These are phyloP conservation scores for Hypoxylon sp. DNA, from an alignment of 2,329 filamentous ascomycete genomes.

Conservation along the genomic window DNA sequence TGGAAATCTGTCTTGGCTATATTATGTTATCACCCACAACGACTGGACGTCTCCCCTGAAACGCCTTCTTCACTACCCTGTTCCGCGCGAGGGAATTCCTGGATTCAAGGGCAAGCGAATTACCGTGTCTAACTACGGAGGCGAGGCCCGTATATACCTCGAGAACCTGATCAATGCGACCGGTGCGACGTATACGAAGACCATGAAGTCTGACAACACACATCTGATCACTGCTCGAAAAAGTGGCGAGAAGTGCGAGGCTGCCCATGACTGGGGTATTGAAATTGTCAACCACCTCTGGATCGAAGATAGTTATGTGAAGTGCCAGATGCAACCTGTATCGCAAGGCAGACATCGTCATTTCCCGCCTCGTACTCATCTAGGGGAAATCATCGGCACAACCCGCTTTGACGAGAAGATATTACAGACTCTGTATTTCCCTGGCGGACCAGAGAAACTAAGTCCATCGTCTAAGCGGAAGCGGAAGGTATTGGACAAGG, in stretches of 20 bases:
- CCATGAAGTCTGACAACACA: constrained; percentile 94
- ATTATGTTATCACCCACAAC: constrained; percentile 89
- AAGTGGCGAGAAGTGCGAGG: constrained; percentile 92
- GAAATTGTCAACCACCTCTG: constrained; percentile 94
- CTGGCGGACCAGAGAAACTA: constrained; percentile 69
- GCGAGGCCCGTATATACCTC: constrained; percentile 91
- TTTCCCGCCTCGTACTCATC: constrained; percentile 90
- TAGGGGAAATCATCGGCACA: constrained; percentile 93
- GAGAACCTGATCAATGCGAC: constrained; percentile 90
- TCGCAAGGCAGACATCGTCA: constrained; percentile 84
- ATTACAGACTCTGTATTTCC: constrained; percentile 77
- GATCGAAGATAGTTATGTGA: constrained; percentile 97
- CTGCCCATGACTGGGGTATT: constrained; percentile 92
- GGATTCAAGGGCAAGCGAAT: constrained; percentile 85
- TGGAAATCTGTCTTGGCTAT: constrained; percentile 94
- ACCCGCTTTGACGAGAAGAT: constrained; percentile 79
- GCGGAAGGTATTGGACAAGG: constrained; percentile 65
- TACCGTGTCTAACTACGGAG: constrained; percentile 95
- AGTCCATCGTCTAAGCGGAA: constrained; percentile 63
- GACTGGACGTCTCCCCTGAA: constrained; percentile 88
- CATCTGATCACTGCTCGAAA: constrained; percentile 94
- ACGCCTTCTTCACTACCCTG: constrained; percentile 89
- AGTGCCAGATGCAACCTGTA: constrained; percentile 81
- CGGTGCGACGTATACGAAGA: constrained; percentile 93
- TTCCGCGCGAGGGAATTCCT: constrained; percentile 81